Conservation (phyloP, 139 green algal species). For the Zygnema cylindricum region DNA sequence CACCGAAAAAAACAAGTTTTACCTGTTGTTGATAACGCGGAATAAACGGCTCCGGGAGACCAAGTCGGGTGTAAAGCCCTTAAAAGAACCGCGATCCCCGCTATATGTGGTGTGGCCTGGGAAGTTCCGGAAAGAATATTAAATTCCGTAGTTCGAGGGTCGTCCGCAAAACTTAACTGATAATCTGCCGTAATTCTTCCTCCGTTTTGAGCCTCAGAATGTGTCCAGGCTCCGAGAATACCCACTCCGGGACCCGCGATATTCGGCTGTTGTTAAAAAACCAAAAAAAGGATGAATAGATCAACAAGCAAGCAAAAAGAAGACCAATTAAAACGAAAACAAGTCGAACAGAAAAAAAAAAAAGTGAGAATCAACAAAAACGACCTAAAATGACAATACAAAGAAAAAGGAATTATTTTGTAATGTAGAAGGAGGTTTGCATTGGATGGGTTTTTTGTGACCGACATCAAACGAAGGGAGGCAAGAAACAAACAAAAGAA, state of each 20-base stretch:
- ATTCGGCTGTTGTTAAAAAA: not conserved
- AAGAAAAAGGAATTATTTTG: too few species aligned
- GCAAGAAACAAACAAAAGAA: too few species aligned
- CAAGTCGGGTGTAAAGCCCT: constrained; percentile 18
- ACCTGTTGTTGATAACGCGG: constrained; percentile 39
- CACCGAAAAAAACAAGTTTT: not conserved
- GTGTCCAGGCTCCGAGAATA: not conserved
- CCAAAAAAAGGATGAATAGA: not conserved
- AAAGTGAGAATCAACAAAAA: too few species aligned
- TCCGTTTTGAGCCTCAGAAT: too few species aligned
- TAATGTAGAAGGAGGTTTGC: too few species aligned
- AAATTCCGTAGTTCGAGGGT: constrained; percentile 3
- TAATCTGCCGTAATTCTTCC: not conserved
- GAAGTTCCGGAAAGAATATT: constrained; percentile 41
- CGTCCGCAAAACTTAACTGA: not conserved
- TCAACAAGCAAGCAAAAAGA: too few species aligned
- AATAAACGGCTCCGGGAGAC: constrained; percentile 16
- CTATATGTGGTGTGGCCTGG: constrained; percentile 13
- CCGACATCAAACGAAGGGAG: too few species aligned
- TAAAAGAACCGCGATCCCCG: constrained; percentile 36
- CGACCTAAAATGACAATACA: too few species aligned
- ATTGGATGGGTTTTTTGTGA: too few species aligned
- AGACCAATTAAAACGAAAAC: too few species aligned
- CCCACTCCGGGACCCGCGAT: not conserved
- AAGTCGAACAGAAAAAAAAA: too few species aligned